Base-by-base conservation (phyloP, 176 grass and related monocot genomes). In the Oryza punctata region DNA sequence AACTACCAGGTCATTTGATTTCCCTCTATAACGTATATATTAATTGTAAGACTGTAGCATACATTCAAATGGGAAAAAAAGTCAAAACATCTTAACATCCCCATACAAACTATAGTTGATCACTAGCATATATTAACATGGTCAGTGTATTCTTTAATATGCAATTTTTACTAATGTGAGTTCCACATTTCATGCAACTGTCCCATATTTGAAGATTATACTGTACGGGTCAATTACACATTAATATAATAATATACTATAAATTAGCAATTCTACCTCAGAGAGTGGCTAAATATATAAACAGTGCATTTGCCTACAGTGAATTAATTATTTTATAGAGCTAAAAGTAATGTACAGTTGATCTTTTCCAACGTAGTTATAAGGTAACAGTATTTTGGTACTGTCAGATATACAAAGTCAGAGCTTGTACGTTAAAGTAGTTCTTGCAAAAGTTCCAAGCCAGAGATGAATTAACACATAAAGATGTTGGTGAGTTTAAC, bases 101-200 rank as follows among this genome's bases (percentile, higher is more conserved):
- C 52, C 7, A 21, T 19, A n/a, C 72, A 54, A 41, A 41, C 0
- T 77, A 6, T 24, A 67, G 4, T 19, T n/a, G n/a, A n/a, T 50
- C 12, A 50, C 14, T 38, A 23, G 25, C 38, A 43, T 14, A 10
- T 14, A 23, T 10, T 16, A 18, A 65, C 63, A 26, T 63, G 18
- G 1, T 30, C 57, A 40, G 28, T 19, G 26, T 27, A 66, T 18
- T 60, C 24, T 23, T 54, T 57, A 72, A 15, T 21, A 40, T 45
- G 59, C 40, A 83, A 3, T 18, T 68, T 10, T 10, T 21, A 46
- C 9, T 7, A 13, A 7, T 21, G 25, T 19, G 18, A 30, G 3
- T 67, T 74, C 41, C 25, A 84, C 60, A 88, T 88, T 83, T 60
- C 35, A 67, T 88, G 80, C 27, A 46, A 63, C 0, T 3, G 32